These are phyloP conservation scores for Ulota crispa DNA, from an alignment of 225 moss, liverwort and hornwort species.

Conservation along the genomic window DNA sequence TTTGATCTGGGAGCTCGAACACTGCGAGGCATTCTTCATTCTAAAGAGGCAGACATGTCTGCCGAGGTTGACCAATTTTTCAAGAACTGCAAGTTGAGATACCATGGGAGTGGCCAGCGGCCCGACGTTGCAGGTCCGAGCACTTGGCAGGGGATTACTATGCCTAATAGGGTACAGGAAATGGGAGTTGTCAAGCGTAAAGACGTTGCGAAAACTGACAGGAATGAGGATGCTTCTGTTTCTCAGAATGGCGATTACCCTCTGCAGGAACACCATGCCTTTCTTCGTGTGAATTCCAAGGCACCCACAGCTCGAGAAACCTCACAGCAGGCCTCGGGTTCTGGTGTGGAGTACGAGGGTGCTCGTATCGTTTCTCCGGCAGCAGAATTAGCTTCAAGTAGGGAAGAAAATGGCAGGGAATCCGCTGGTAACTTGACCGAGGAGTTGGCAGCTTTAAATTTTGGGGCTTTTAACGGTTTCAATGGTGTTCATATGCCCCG, in stretches of 20 bases:
- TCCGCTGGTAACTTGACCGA: background rate
- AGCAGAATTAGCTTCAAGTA: background rate
- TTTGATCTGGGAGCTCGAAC: conserved; percentile 58
- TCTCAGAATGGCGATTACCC: conserved; percentile 11
- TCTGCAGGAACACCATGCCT: background rate
- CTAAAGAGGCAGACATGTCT: conserved; percentile 46
- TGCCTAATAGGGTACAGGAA: conserved; percentile 17
- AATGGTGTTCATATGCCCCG: background rate
- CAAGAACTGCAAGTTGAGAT: conserved; percentile 41
- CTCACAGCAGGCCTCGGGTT: background rate
- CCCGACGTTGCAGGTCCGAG: conserved; percentile 47
- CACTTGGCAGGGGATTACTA: background rate
- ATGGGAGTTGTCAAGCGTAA: conserved; percentile 28
- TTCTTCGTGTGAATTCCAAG: background rate
- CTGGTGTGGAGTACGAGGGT: background rate
- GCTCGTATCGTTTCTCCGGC: background rate
- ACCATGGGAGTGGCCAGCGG: conserved; percentile 41
- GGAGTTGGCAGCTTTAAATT: background rate
- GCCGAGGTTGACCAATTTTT: conserved; percentile 63
- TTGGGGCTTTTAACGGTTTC: background rate
- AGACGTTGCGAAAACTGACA: conserved; percentile 18
- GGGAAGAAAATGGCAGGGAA: background rate
- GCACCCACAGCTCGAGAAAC: background rate
- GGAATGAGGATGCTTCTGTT: background rate
- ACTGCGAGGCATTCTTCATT: conserved; percentile 49